phyloP scores from a whole-genome alignment of 228 moss, liverwort and hornwort species.

The Sphagnum fallax region DNA sequence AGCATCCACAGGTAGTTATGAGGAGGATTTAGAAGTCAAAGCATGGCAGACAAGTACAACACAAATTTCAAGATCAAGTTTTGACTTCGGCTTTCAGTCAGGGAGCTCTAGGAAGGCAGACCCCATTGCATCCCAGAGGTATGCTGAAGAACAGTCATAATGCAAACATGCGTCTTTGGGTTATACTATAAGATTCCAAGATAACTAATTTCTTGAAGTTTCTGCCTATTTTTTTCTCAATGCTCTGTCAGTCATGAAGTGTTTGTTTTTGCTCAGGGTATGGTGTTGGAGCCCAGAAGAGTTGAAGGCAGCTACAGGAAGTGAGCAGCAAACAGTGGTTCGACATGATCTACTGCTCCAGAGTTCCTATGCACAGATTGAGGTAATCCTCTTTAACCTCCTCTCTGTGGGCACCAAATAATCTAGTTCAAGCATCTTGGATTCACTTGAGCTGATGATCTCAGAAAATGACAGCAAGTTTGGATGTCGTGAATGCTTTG shows the following conservation, averaged over 20 bases:
- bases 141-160: neutral
- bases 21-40: slow-evolving; percentile 14
- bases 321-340: slow-evolving; percentile 27
- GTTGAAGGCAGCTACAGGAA: slow-evolving; percentile 75
- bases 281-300: slow-evolving; percentile 61
- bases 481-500: too few relatives aligned
- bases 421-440: too few relatives aligned
- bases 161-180: too few relatives aligned
- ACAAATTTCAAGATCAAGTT: slow-evolving; percentile 2
- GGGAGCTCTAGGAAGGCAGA: neutral
- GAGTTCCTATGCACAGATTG: slow-evolving; percentile 81
- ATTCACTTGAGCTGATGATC: too few relatives aligned
- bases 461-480: too few relatives aligned
- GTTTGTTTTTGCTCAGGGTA: slow-evolving; percentile 12
- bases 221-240: too few relatives aligned
- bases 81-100: neutral
- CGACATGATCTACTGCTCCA: slow-evolving; percentile 63
- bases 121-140: neutral
- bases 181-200: too few relatives aligned
- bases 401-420: too few relatives aligned
- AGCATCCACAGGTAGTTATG: slow-evolving; percentile 13
- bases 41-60: slow-evolving; percentile 10
- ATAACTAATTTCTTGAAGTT: too few relatives aligned
- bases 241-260: neutral
- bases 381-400: slow-evolving; percentile 30